These are phyloP conservation scores for Apium graveolens DNA, from an alignment of 129 eudicot genomes.

Conservation along the genomic window DNA sequence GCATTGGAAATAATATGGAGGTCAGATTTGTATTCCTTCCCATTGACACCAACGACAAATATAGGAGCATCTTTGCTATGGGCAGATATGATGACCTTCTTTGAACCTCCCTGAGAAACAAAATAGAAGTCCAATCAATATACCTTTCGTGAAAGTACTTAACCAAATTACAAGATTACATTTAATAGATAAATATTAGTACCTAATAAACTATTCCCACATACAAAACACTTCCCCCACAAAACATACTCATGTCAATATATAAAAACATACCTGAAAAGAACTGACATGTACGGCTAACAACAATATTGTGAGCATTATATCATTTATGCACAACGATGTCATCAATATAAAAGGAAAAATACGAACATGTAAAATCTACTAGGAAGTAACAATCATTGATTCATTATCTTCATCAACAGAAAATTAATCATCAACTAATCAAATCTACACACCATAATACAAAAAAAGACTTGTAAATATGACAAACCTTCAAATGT, in stretches of 20 bases:
- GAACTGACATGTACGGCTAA: not conserved
- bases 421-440: not conserved
- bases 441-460: not conserved
- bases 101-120: conserved; percentile 52
- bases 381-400: not conserved
- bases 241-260: not conserved
- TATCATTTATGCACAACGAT: not conserved
- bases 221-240: not conserved
- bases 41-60: conserved; percentile 72
- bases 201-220: not conserved
- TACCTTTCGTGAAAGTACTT: not conserved
- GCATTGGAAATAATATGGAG: conserved; percentile 65
- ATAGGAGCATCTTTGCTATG: conserved; percentile 73
- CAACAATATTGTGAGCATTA: not conserved
- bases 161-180: not conserved
- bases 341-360: too few species aligned
- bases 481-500: conserved; percentile 40
- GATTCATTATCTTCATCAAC: not conserved
- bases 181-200: not conserved
- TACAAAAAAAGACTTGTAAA: not conserved
- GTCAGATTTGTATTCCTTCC: conserved; percentile 57
- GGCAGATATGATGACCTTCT: conserved; percentile 62
- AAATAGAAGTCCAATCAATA: not conserved
- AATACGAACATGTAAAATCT: not conserved
- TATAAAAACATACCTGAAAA: not conserved